phyloP scores from a whole-genome alignment of 345 rosid genomes.

The Erysimum cheiranthoides region DNA sequence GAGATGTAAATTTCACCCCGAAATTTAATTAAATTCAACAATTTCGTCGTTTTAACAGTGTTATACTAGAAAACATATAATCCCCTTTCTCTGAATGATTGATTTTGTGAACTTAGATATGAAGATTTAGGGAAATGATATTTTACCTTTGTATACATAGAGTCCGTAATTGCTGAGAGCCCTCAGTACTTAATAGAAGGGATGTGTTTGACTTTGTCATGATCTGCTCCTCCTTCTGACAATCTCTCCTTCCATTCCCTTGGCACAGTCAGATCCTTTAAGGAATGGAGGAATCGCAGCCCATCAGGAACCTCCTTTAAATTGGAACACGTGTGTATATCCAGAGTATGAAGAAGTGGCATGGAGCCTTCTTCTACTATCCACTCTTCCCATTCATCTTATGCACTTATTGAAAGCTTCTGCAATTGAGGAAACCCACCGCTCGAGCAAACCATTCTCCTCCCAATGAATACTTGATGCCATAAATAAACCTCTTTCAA shows the following conservation, averaged over 20 bases:
- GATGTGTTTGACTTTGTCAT: slow-evolving; percentile 46
- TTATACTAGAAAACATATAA: too few relatives aligned
- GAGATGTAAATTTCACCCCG: too few relatives aligned
- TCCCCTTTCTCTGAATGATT: too few relatives aligned
- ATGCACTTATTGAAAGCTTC: rapidly evolving
- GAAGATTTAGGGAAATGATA: too few relatives aligned
- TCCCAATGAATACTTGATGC: too few relatives aligned
- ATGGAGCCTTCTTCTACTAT: slow-evolving; percentile 40
- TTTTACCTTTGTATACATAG: too few relatives aligned
- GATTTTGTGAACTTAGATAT: too few relatives aligned
- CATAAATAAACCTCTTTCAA: slow-evolving; percentile 27
- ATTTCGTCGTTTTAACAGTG: too few relatives aligned
- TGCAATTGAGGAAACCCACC: slow-evolving; percentile 28
- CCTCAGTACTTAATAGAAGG: slow-evolving; percentile 12
- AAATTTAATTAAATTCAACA: too few relatives aligned
- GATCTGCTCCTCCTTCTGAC: slow-evolving; percentile 46
- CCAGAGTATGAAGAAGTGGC: slow-evolving; percentile 25
- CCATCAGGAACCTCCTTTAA: slow-evolving; percentile 42
- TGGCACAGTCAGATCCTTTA: slow-evolving; percentile 37
- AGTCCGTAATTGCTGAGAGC: not conserved
- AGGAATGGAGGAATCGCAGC: slow-evolving; percentile 16
- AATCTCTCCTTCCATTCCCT: slow-evolving; percentile 31
- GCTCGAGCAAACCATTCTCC: slow-evolving; percentile 30
- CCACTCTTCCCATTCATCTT: slow-evolving; percentile 17
- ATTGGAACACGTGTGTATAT: not conserved